phyloP scores from a whole-genome alignment of 306 rosid species.

The Castanopsis chinensis region DNA sequence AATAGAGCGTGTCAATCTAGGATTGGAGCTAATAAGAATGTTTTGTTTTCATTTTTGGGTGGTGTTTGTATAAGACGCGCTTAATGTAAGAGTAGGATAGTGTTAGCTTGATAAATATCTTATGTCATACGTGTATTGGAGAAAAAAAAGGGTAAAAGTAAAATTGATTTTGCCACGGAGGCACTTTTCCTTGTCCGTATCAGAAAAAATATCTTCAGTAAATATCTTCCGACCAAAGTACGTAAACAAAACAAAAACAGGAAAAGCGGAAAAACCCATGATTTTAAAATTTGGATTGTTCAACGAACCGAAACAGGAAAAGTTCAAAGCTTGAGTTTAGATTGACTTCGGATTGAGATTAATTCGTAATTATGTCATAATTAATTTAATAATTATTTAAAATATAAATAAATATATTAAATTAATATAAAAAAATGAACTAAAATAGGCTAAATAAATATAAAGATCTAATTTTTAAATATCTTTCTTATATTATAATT shows the following conservation, averaged over 20 bases:
- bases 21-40: no score
- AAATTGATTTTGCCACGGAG: slow-evolving; percentile 2
- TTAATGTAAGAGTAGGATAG: not conserved
- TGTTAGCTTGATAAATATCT: slow-evolving; percentile 16
- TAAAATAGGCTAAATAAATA: no score
- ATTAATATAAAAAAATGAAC: no score
- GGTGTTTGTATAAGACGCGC: not conserved
- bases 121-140: not conserved
- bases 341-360: accelerated
- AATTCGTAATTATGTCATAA: accelerated
- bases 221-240: not conserved
- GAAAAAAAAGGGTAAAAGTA: not conserved
- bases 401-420: no score
- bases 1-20: not conserved
- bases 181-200: not conserved
- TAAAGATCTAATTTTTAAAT: no score
- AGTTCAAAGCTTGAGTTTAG: accelerated
- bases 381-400: no score
- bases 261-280: no score
- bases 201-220: not conserved
- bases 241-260: no score
- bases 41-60: not conserved
- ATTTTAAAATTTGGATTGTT: accelerated
- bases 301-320: accelerated
- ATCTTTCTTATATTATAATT: no score